Base-by-base conservation (phyloP, 2,329 filamentous ascomycete species). In the Hymenoscyphus scutula region DNA sequence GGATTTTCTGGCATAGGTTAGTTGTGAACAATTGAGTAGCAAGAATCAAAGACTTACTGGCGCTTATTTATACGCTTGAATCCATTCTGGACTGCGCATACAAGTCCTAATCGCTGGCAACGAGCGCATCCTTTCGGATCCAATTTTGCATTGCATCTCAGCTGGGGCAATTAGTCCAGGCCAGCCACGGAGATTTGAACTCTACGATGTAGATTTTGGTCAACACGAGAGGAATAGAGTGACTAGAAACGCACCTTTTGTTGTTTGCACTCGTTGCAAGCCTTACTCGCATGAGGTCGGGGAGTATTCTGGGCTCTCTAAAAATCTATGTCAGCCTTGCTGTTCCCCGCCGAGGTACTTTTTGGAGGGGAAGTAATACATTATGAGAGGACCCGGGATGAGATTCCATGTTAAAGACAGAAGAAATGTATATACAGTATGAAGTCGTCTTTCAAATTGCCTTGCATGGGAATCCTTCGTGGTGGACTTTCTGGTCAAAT, bases 241-340 rank as follows among this genome's bases (percentile, higher is more conserved):
- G 6, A 25, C 19, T n/a, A 0, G 3, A 45, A 32, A 32, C 59
- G 41, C 54, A 55, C 62, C 59, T 64, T 64, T 60, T 64, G 63
- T 54, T 64, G 63, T 51, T 62, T 64, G 32, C 63, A 64, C 38
- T 64, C 59, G 27, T 61, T 64, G 34, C 62, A 64, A 34, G 62
- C 62, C 27, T 64, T 64, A 58, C 58, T 61, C n/a, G 61, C 57
- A 51, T 63, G 61, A 38, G 57, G 61, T 34, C 61, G 37, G 8
- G 56, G 45, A 37, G 27, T 34, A 27, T 56, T 32, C 27, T 62
- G 56, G 54, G 38, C 45, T 57, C 60, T 56, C 41, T 17, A 29
- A 53, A 13, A 58, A 48, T 51, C 25, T 10, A n/a, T 25, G 34
- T 57, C 55, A 57, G 55, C 37, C 8, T 37, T 15, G 13, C 34